phyloP scores from a whole-genome alignment of 2,329 filamentous ascomycete genomes.

The Apiospora rasikravindrae region DNA sequence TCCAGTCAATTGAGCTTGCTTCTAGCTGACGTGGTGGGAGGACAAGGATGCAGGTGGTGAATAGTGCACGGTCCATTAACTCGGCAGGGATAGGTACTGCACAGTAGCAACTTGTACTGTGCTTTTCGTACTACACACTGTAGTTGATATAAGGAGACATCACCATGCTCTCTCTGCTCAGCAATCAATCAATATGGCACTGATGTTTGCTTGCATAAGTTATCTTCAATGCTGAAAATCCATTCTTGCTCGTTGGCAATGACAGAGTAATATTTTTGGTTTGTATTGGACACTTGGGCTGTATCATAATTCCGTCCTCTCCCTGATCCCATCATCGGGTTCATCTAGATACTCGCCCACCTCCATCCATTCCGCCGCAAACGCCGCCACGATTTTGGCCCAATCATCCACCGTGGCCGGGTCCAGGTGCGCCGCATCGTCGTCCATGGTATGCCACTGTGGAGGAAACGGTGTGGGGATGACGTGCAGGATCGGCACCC shows the following conservation, averaged over 20 bases:
- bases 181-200: not conserved
- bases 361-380: conserved; percentile 92
- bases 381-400: conserved; percentile 82
- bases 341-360: conserved; percentile 48
- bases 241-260: not conserved
- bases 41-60: not conserved
- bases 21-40: conserved; percentile 15
- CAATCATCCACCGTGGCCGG: conserved; percentile 82
- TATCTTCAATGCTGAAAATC: not conserved
- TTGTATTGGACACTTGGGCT: not conserved
- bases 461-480: conserved; percentile 83
- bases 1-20: conserved; percentile 10
- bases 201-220: not conserved
- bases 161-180: not conserved
- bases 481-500: conserved; percentile 87
- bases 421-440: conserved; percentile 86
- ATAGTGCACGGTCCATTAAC: not conserved
- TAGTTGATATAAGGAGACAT: not conserved
- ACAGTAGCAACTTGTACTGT: not conserved
- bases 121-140: not conserved
- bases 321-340: conserved; percentile 9
- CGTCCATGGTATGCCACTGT: conserved; percentile 86
- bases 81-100: not conserved
- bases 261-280: not conserved
- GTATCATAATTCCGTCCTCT: conserved; percentile 23